These are phyloP conservation scores for Daldinia concentrica DNA, from an alignment of 495 filamentous ascomycete genomes.

Conservation along the genomic window DNA sequence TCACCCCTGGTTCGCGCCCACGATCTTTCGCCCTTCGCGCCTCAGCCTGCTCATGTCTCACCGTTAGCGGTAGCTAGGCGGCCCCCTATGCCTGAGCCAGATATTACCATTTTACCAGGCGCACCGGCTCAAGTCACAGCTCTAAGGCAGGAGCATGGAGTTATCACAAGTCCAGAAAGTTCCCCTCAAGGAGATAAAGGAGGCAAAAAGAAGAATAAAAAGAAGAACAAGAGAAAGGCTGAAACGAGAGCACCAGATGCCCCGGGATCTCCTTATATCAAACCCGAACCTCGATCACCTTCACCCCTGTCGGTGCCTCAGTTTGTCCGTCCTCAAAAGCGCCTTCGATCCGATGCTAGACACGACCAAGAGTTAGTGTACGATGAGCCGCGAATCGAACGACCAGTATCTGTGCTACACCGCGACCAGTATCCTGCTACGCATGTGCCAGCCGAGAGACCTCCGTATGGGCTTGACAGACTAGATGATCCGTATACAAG, in stretches of 20 bases:
- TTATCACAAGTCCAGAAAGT: conserved; percentile 60
- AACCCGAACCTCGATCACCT: conserved; percentile 86
- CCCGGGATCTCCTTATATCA: conserved; percentile 71
- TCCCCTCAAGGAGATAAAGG: conserved; percentile 55
- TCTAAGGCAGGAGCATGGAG: conserved; percentile 55
- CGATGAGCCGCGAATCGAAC: conserved; percentile 54
- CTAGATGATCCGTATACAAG: conserved; percentile 41
- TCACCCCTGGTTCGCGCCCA: conserved; percentile 55
- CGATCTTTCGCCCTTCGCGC: conserved; percentile 76
- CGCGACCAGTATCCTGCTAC: conserved; percentile 32
- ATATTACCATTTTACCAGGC: conserved; percentile 43
- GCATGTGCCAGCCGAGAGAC: conserved; percentile 33
- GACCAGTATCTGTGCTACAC: conserved; percentile 31
- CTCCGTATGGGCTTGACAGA: conserved; percentile 36
- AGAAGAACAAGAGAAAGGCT: conserved; percentile 62
- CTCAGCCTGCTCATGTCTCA: conserved; percentile 83
- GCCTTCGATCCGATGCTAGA: conserved; percentile 61
- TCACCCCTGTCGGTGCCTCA: conserved; percentile 71
- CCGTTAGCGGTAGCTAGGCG: conserved; percentile 73
- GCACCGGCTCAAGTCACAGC: conserved; percentile 62
- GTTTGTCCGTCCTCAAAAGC: conserved; percentile 60
- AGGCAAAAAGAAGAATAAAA: conserved; percentile 56
- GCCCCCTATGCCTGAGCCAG: conserved; percentile 58
- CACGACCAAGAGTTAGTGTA: conserved; percentile 52
- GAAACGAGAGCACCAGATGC: conserved; percentile 52